Evolutionary conservation across 108 stramenopile species (phyloP).

Genomic region (Cylindrotheca closterium): DNA sequence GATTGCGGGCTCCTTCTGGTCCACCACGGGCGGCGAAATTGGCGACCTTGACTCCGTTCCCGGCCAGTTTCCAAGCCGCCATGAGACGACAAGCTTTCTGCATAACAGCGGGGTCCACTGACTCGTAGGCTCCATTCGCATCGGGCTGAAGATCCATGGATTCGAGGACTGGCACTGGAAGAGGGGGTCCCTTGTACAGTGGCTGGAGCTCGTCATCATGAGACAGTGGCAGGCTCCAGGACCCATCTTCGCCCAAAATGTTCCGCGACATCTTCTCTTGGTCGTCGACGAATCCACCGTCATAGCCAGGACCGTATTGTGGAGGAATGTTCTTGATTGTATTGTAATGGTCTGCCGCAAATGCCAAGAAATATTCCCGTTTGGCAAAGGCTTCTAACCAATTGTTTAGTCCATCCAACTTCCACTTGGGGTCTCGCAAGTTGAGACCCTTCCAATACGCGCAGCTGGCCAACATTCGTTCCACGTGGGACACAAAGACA

Average conservation of each 20-base stretch:
- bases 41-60: constrained; percentile 44
- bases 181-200: constrained; percentile 70
- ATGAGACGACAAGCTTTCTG: constrained; percentile 61
- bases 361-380: constrained; percentile 80
- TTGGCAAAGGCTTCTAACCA: constrained; percentile 95
- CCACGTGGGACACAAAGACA: constrained; percentile 84
- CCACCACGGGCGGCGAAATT: constrained; percentile 79
- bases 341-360: constrained; percentile 67
- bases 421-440: constrained; percentile 57
- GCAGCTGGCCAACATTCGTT: constrained; percentile 88
- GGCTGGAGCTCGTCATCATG: constrained; percentile 80
- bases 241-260: constrained; percentile 46
- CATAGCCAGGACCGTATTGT: constrained; percentile 54
- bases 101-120: constrained; percentile 50
- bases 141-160: constrained; percentile 53
- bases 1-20: constrained; percentile 66
- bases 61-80: constrained; percentile 82
- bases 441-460: constrained; percentile 92
- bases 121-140: constrained; percentile 63
- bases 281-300: constrained; percentile 74
- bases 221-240: constrained; percentile 66
- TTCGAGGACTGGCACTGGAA: constrained; percentile 68
- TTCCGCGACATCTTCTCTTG: constrained; percentile 41
- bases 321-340: constrained; percentile 77
- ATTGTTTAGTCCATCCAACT: constrained; percentile 58